These are phyloP conservation scores for Conringia planisiliqua DNA, from an alignment of 345 rosid species.

Conservation along the genomic window DNA sequence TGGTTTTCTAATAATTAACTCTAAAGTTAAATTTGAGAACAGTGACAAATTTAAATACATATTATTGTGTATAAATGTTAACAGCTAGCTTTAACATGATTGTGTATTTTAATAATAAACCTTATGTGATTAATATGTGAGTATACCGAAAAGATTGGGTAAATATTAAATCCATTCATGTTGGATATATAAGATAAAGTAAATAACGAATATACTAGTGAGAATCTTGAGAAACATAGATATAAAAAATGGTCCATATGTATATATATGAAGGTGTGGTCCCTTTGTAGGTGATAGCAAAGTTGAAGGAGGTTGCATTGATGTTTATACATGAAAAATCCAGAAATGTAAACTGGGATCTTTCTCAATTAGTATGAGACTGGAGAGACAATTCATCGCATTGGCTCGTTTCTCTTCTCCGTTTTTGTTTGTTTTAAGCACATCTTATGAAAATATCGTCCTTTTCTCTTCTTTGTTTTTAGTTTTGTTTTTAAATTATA, in stretches of 20 bases:
- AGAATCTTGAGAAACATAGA: slow-evolving; percentile 6
- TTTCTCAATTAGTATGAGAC: slow-evolving; percentile 31
- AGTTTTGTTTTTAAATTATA: slow-evolving; percentile 17
- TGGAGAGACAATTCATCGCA: background rate
- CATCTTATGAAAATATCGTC: slow-evolving; percentile 8
- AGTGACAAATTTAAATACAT: no score
- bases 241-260: slow-evolving; percentile 19
- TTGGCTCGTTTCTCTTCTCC: slow-evolving; percentile 9
- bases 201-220: background rate
- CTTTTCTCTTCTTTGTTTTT: slow-evolving; percentile 23
- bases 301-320: slow-evolving; percentile 14
- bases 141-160: background rate
- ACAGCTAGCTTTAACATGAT: no score
- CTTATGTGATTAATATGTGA: background rate
- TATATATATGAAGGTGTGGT: slow-evolving; percentile 21
- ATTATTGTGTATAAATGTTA: no score
- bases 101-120: no score
- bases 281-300: slow-evolving; percentile 23
- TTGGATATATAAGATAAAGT: background rate
- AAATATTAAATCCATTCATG: background rate
- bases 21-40: background rate
- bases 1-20: background rate
- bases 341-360: slow-evolving; percentile 27
- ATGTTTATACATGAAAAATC: slow-evolving; percentile 18
- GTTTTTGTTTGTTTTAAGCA: slow-evolving; percentile 19